Base-by-base conservation (phyloP, 2,329 filamentous ascomycete genomes). In the Fusarium phyllophilum region DNA sequence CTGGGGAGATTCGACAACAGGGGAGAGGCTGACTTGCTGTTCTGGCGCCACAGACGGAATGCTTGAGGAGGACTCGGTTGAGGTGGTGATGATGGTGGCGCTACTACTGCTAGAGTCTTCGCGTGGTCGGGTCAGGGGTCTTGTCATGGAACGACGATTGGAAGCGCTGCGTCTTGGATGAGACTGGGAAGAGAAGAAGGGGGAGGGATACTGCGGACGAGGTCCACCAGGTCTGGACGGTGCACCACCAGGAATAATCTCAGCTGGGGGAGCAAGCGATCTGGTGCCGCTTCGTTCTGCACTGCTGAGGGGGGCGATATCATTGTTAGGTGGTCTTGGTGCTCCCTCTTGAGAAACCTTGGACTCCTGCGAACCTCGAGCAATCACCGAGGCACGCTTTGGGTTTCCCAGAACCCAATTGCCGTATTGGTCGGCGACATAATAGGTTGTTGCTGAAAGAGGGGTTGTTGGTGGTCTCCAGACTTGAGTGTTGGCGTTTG, bases 331-430 rank as follows among this genome's bases (percentile, higher is more conserved):
- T 22, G 66, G 62, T 39, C 58, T 73, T 15, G 73, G 38, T 22
- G 46, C 52, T 51, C 46, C 57, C 52, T 68, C 49, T 45, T 71
- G 73, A 44, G 64, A 39, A 51, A 44, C 54, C 57, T 71, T 55
- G 55, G 69, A 68, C 38, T 70, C 71, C 20, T 75, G 72, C 12
- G 67, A 66, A 41, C 73, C 70, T 38, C 79, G 73, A 26, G 76
- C 78, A 49, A 78, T 66, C 55, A 77, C 70, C 41, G 74, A 73
- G 24, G 76, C 74, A 41, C 79, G 79, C 48, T 79, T 79, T 10
- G 81, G 72, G 66, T 84, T 85, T 41, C 83, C 83, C 13, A 88
- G 81, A 22, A 87, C 83, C 88, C 88, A 89, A 75, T 89, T 89
- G 2, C 87, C 86, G 72, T 83, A 82, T 76, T 83, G 85, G 75